These are phyloP conservation scores for Venturia oleaginea DNA, from an alignment of 2,329 filamentous ascomycete genomes.

Conservation along the genomic window DNA sequence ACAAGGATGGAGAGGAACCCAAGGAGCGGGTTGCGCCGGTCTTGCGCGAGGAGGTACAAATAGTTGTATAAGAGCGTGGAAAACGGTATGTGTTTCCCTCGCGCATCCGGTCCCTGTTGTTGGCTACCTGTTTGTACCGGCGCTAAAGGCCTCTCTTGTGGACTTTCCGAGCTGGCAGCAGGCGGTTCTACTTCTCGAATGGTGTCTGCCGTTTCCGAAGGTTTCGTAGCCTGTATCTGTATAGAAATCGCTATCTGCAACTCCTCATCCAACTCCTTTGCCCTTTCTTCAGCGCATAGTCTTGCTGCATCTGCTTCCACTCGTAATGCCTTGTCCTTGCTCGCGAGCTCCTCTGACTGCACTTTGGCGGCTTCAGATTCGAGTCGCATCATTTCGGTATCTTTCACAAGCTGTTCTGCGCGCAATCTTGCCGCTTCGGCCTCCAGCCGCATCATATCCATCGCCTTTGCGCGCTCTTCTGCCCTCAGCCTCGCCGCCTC, in stretches of 20 bases:
- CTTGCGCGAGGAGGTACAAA: conserved; percentile 40
- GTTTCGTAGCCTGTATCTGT: no score
- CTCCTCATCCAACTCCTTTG: neutral
- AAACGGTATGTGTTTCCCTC: conserved; percentile 39
- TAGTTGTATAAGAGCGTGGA: conserved; percentile 45
- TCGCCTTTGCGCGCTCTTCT: conserved; percentile 19
- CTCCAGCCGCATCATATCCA: neutral
- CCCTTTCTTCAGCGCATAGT: neutral
- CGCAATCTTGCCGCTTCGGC: neutral
- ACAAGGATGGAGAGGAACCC: conserved; percentile 36
- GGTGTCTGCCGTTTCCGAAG: neutral
- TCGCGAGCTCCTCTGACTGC: conserved; percentile 23
- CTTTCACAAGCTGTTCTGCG: neutral
- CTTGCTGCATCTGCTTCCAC: neutral
- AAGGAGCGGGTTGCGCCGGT: conserved; percentile 45
- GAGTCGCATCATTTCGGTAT: conserved; percentile 22
- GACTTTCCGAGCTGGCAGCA: neutral
- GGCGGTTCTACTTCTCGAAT: neutral
- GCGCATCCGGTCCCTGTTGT: neutral
- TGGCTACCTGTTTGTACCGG: neutral
- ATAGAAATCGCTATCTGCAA: neutral
- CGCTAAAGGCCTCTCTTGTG: conserved; percentile 12
- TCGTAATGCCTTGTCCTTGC: neutral
- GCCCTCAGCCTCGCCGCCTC: conserved; percentile 20
- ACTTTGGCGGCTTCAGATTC: conserved; percentile 16